Percentiles rank a stretch among this genome's conserved stretches.
These are phyloP conservation scores for Oryza glaberrima DNA, from an alignment of 176 grass and related monocot species.

Conservation along the genomic window DNA sequence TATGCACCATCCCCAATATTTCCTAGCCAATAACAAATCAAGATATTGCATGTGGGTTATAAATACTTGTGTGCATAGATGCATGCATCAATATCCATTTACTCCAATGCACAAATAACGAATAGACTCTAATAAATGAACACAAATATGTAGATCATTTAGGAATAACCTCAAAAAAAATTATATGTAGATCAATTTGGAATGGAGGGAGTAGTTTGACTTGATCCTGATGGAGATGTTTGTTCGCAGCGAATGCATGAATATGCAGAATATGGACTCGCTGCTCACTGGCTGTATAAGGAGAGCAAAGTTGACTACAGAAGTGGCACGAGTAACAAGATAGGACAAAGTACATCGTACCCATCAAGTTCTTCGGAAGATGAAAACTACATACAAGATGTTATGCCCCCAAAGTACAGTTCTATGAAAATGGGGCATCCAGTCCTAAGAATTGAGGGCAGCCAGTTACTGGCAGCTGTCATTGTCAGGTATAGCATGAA, in stretches of 20 bases:
- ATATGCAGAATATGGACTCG: slow-evolving; percentile 87
- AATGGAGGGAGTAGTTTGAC: background rate
- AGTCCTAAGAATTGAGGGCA: slow-evolving; percentile 83
- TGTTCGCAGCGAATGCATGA: slow-evolving; percentile 86
- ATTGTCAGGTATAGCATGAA: slow-evolving; percentile 75
- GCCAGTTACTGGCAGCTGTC: slow-evolving; percentile 86
- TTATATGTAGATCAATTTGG: too few relatives aligned
- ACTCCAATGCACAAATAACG: too few relatives aligned
- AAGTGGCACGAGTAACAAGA: slow-evolving; percentile 56
- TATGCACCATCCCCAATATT: too few relatives aligned
- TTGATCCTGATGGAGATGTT: slow-evolving; percentile 49
- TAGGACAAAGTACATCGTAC: slow-evolving; percentile 50
- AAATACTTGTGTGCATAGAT: too few relatives aligned
- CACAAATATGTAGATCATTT: too few relatives aligned
- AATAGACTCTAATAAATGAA: too few relatives aligned
- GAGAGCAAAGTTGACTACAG: slow-evolving; percentile 65
- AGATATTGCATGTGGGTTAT: too few relatives aligned
- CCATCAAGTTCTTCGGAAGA: slow-evolving; percentile 72
- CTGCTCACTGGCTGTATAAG: slow-evolving; percentile 99
- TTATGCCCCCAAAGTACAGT: slow-evolving; percentile 73
- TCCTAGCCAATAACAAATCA: too few relatives aligned
- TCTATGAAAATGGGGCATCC: slow-evolving; percentile 90
- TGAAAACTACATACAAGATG: slow-evolving; percentile 59
- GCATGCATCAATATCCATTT: too few relatives aligned
- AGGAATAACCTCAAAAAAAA: too few relatives aligned